Evolutionary conservation across 768 basidiomycete genomes (phyloP), one percentile per base, ranked within the genome.

Genomic region (Lactarius sp.): DNA sequence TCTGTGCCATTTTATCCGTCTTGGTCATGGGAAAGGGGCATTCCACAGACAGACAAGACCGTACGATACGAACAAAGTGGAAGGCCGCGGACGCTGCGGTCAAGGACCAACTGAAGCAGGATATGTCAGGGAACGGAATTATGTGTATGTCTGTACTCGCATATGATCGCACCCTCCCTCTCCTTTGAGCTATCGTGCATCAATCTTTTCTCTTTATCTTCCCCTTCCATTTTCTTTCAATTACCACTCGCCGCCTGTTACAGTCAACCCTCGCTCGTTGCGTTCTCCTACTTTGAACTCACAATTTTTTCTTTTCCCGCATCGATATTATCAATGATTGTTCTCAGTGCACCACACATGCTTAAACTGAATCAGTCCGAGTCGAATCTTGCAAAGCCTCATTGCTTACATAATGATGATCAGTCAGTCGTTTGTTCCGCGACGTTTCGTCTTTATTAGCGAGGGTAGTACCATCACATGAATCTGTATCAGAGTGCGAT

Each of bases 281-380:
- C 50, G 49, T 46, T 27, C 39, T 51, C 10, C 41, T 58, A 33
- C 16, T 57, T 14, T 52, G n/a, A 63, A 54, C 62, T 64, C 62
- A 64, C 62, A 31, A 44, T 58, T 51, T 36, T 12, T 54, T 46
- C 47, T 41, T 44, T 57, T 44, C 22, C 56, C 14, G 50, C 56
- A 62, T 62, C 50, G 51, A 56, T 56, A 62, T 62, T 52, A 47
- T 52, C 62, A 59, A 62, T 54, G 52, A 57, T 63, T 58, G 27
- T 64, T 49, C 42, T 64, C 41, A 59, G 16, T 64, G 62, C 62
- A 64, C 52, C n/a, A n/a, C n/a, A 52, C 46, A 53, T 27, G 44
- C 44, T 59, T 64, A 46, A 41, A 56, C n/a, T n/a, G n/a, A n/a
- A n/a, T 22, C 52, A 62, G 14, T n/a, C n/a, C n/a, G 39, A 36